Evolutionary conservation across 441 rosid species (phyloP).

Genomic region (Biscutella auriculata): DNA sequence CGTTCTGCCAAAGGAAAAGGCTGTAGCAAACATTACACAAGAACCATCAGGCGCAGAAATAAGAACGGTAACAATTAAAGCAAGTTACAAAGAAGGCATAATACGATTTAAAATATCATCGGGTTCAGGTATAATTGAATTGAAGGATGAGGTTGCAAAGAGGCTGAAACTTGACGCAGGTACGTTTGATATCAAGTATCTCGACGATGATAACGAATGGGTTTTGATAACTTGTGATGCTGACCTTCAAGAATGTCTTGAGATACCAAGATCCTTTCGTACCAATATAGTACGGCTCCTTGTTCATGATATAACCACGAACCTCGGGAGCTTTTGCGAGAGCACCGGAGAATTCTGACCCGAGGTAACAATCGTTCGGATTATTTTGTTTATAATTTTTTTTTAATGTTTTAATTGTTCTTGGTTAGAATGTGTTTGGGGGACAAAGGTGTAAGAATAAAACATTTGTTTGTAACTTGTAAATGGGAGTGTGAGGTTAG

Average conservation of each 20-base stretch:
- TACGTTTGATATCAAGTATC: conserved; percentile 63
- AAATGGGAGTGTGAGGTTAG: conserved; percentile 15
- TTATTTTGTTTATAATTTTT: conserved; percentile 13
- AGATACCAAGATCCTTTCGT: conserved; percentile 54
- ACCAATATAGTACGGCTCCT: conserved; percentile 48
- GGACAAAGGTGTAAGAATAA: conserved; percentile 5
- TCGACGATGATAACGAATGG: conserved; percentile 84
- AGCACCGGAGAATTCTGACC: conserved; percentile 59
- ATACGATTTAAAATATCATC: conserved; percentile 58
- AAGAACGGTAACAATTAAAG: conserved; percentile 52
- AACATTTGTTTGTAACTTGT: conserved; percentile 20
- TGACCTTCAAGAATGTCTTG: conserved; percentile 76
- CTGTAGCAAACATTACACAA: conserved; percentile 10
- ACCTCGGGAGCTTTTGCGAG: conserved; percentile 78
- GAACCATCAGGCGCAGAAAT: conserved; percentile 24
- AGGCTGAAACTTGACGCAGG: conserved; percentile 74
- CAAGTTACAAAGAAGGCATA: conserved; percentile 65
- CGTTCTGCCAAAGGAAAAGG: conserved; percentile 23
- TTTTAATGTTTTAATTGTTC: background rate
- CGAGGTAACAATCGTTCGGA: background rate
- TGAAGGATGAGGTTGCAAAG: conserved; percentile 72
- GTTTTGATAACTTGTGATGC: conserved; percentile 78
- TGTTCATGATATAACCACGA: conserved; percentile 47
- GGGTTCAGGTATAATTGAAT: conserved; percentile 38
- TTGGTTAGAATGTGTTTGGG: conserved; percentile 10